Evolutionary conservation across 371 early-diverging fungal genomes (phyloP).

Genomic region (Apophysomyces sp.): DNA sequence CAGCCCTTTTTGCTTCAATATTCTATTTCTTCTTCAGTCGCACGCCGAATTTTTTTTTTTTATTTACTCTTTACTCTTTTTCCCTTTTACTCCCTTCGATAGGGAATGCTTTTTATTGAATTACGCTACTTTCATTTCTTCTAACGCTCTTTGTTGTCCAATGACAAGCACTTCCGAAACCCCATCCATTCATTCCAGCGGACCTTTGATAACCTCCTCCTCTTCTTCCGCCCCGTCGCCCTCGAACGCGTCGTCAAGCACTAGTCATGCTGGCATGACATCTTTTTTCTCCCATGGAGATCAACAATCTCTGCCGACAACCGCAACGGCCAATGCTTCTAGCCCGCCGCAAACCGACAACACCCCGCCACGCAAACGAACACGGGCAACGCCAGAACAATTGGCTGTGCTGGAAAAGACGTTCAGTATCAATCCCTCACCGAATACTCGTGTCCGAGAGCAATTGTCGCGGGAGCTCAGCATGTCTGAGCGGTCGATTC

Average conservation of each 20-base stretch:
- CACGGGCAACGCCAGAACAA: conserved; percentile 73
- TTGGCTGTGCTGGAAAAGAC: conserved; percentile 71
- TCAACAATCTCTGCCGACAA: neutral
- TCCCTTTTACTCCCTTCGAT: neutral
- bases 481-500: conserved; percentile 90
- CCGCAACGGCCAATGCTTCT: neutral
- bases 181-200: conserved; percentile 1
- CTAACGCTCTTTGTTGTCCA: neutral
- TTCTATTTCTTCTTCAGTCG: conserved; percentile 1
- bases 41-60: neutral
- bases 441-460: conserved; percentile 80
- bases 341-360: neutral
- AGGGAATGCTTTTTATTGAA: neutral
- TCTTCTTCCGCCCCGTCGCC: neutral
- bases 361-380: conserved; percentile 54
- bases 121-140: neutral
- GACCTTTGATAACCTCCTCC: neutral
- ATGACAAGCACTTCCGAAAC: neutral
- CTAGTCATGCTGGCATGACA: neutral
- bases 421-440: conserved; percentile 70
- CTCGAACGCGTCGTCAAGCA: neutral
- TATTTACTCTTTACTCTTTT: neutral
- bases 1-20: neutral
- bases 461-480: conserved; percentile 81
- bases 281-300: neutral